Conservation (phyloP, 139 green algal genomes). For the Trebouxia sp. region DNA sequence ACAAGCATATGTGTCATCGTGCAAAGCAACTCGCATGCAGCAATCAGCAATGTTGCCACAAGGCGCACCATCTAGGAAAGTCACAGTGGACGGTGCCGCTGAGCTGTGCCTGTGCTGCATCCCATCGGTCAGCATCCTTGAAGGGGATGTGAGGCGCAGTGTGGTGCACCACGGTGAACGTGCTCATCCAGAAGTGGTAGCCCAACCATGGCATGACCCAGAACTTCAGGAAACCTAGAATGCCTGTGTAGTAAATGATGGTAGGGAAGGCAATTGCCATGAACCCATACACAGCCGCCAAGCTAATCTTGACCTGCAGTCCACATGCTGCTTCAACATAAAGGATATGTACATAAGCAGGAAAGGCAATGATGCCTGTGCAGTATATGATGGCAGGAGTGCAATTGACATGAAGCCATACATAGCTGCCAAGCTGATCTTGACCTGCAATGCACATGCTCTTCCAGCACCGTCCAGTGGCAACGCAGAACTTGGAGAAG, state of each 20-base stretch:
- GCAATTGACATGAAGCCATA: conserved; percentile 65
- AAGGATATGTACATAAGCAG: no score
- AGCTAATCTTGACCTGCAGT: conserved; percentile 66
- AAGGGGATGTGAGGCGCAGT: conserved; percentile 98
- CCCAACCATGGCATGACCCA: conserved; percentile 98
- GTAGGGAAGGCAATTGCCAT: conserved; percentile 64
- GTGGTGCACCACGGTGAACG: conserved; percentile 98
- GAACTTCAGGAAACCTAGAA: conserved; percentile 85
- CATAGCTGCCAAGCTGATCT: conserved; percentile 72
- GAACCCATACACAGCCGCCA: conserved; percentile 75
- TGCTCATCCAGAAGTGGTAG: conserved; percentile 99
- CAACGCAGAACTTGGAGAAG: conserved; percentile 96
- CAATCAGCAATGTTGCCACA: no score
- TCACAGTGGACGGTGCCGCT: conserved; percentile 96
- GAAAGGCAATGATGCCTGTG: conserved; percentile 69
- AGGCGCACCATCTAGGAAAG: conserved; percentile 76
- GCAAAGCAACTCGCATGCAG: no score
- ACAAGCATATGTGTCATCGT: no score
- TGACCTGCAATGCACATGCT: conserved; percentile 89
- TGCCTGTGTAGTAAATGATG: conserved; percentile 75
- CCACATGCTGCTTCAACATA: not conserved
- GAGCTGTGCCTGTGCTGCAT: conserved; percentile 89
- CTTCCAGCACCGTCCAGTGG: conserved; percentile 99
- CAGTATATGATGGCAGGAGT: conserved; percentile 73
- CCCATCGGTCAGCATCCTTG: conserved; percentile 88